phyloP scores from a whole-genome alignment of 129 eudicot species.

The Cynara cardunculus region DNA sequence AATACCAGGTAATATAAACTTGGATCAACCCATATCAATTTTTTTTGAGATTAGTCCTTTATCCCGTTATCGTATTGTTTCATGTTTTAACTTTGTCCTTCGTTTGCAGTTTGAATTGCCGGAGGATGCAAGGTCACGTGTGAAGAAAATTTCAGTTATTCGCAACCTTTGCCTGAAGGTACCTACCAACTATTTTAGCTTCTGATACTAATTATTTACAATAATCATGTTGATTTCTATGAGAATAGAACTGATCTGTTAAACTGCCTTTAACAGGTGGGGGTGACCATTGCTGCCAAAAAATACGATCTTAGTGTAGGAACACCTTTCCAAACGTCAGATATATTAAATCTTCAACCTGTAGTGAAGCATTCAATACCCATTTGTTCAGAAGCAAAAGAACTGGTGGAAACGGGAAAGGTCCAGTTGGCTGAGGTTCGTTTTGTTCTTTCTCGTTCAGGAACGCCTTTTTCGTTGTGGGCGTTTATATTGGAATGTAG shows the following conservation, averaged over 20 bases:
- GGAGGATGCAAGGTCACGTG: slow-evolving; percentile 69
- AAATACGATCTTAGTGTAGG: slow-evolving; percentile 70
- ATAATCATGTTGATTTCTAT: not conserved
- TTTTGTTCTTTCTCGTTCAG: not conserved
- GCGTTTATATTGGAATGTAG: not conserved
- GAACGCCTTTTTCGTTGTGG: not conserved
- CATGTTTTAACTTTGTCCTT: not conserved
- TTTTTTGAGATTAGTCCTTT: not conserved
- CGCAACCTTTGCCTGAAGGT: slow-evolving; percentile 97
- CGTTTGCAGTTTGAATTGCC: slow-evolving; percentile 83
- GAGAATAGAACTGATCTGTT: not conserved
- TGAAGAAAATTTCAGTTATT: slow-evolving; percentile 80
- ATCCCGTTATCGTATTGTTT: not conserved
- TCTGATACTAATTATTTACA: not conserved
- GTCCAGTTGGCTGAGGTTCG: slow-evolving; percentile 90
- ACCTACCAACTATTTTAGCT: not conserved
- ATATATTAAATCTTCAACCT: slow-evolving; percentile 77
- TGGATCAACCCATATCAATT: not conserved
- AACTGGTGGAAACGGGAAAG: slow-evolving; percentile 92
- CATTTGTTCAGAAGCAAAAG: slow-evolving; percentile 86
- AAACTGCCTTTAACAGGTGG: slow-evolving; percentile 52
- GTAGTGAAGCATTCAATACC: slow-evolving; percentile 94
- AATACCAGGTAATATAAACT: slow-evolving; percentile 68
- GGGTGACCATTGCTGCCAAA: slow-evolving; percentile 76
- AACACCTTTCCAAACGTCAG: slow-evolving; percentile 72